A percentile compares a stretch with the other conserved stretches of the same genome.
Conservation (phyloP, 257 asterid genomes). For the Cruciata laevipes region DNA sequence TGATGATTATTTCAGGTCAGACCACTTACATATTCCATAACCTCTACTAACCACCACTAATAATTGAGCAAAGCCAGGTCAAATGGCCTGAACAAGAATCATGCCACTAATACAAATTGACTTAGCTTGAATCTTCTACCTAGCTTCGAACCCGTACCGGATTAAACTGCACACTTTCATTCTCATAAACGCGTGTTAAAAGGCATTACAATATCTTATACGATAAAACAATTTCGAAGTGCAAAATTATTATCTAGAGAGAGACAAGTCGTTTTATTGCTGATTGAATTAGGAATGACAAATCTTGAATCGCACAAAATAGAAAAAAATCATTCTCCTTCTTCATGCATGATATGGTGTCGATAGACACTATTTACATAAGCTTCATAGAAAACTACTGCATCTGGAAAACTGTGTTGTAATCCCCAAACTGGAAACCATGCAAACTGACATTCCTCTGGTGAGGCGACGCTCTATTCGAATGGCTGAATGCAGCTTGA, state of each 20-base stretch:
- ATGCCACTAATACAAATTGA: conserved; percentile 15
- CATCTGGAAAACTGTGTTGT: conserved; percentile 38
- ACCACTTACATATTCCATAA: background rate
- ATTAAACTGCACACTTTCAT: background rate
- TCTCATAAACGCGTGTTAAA: background rate
- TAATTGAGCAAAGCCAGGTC: background rate
- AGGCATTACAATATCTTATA: too few species aligned
- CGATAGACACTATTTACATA: conserved; percentile 11
- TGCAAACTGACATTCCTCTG: conserved; percentile 24
- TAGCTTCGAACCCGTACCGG: background rate
- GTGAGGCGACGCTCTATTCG: conserved; percentile 17
- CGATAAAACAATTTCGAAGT: too few species aligned
- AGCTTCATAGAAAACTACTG: conserved; percentile 10
- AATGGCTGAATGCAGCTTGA: conserved; percentile 37
- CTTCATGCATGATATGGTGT: conserved; percentile 3
- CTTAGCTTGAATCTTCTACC: conserved; percentile 15
- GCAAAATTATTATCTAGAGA: background rate
- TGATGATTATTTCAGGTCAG: background rate
- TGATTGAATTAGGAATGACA: conserved; percentile 5
- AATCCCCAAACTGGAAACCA: conserved; percentile 38
- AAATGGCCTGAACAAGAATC: background rate
- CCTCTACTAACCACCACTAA: background rate
- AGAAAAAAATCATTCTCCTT: conserved; percentile 2
- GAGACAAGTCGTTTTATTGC: conserved; percentile 6
- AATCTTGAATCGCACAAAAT: conserved; percentile 4